phyloP scores from a whole-genome alignment of 129 eudicot species.

The Sambucus nigra region DNA sequence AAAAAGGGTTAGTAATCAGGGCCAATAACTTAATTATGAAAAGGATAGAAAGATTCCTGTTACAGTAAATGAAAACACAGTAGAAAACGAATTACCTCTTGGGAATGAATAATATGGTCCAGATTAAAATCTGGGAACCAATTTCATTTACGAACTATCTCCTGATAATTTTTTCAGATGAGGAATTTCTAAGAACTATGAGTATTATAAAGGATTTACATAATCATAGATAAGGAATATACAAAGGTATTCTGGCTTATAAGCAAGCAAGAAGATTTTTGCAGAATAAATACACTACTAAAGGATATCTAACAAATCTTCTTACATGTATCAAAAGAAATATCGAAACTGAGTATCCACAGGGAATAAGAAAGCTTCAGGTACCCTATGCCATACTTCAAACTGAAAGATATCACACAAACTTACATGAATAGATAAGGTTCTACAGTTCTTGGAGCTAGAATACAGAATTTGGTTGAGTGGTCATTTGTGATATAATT shows the following conservation, averaged over 20 bases:
- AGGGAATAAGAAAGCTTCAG: conserved; percentile 1
- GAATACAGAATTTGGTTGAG: conserved; percentile 6
- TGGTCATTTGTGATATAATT: background rate
- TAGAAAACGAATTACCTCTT: too few species aligned
- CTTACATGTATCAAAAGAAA: too few species aligned
- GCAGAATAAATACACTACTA: too few species aligned
- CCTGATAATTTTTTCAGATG: too few species aligned
- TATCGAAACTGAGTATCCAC: background rate
- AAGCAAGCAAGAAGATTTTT: too few species aligned
- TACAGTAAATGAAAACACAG: too few species aligned
- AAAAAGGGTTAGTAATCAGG: background rate
- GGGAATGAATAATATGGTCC: background rate
- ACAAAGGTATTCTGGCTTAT: too few species aligned
- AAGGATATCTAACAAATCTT: background rate
- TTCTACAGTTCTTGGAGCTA: background rate
- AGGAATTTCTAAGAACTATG: too few species aligned
- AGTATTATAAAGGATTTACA: too few species aligned
- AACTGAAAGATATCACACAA: background rate
- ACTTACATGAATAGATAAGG: conserved; percentile 18
- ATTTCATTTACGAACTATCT: background rate
- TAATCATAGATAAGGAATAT: too few species aligned
- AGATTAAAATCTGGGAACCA: background rate
- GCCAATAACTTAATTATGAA: too few species aligned
- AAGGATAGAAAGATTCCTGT: too few species aligned
- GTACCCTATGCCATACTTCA: background rate